These are phyloP conservation scores for Lachancea kluyveri DNA, from an alignment of 805 yeast genomes.

Conservation along the genomic window DNA sequence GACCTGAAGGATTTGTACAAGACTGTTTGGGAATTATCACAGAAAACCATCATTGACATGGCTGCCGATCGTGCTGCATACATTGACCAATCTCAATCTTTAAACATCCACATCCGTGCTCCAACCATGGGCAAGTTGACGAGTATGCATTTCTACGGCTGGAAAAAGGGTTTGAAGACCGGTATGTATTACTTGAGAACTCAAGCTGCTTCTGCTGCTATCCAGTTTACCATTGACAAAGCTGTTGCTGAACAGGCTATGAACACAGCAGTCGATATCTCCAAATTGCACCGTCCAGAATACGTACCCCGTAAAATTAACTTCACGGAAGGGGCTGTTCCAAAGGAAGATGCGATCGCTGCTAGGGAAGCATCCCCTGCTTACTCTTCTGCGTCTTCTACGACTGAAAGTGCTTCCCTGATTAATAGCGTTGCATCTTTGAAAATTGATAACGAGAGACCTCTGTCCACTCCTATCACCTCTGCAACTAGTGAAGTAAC, in stretches of 20 bases:
- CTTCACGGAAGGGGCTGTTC: slow-evolving; percentile 12
- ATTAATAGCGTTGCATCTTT: slow-evolving; percentile 40
- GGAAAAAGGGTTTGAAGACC: slow-evolving; percentile 95
- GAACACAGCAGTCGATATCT: slow-evolving; percentile 32
- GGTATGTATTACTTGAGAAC: slow-evolving; percentile 96
- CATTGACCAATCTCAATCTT: slow-evolving; percentile 86
- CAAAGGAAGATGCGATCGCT: slow-evolving; percentile 8
- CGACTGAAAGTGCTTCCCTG: no score
- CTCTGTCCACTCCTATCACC: slow-evolving; percentile 26
- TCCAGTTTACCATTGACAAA: slow-evolving; percentile 79
- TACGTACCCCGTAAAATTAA: slow-evolving; percentile 27
- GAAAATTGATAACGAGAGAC: slow-evolving; percentile 29
- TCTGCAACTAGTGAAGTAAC: slow-evolving; percentile 29
- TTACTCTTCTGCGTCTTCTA: slow-evolving; percentile 30
- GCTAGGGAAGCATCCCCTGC: slow-evolving; percentile 30
- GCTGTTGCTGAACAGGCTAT: slow-evolving; percentile 95
- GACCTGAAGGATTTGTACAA: slow-evolving; percentile 72
- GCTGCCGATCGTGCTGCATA: slow-evolving; percentile 78
- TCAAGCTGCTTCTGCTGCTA: slow-evolving; percentile 94
- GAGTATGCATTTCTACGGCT: slow-evolving; percentile 94
- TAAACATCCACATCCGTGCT: slow-evolving; percentile 76
- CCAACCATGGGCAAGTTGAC: slow-evolving; percentile 96
- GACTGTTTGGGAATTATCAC: slow-evolving; percentile 95
- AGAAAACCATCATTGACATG: slow-evolving; percentile 74
- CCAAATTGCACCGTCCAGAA: slow-evolving; percentile 34